Percentiles rank a stretch among this genome's conserved stretches.
Evolutionary conservation across 2,329 filamentous ascomycete species (phyloP).

Genomic region (Apiospora malaysiana): DNA sequence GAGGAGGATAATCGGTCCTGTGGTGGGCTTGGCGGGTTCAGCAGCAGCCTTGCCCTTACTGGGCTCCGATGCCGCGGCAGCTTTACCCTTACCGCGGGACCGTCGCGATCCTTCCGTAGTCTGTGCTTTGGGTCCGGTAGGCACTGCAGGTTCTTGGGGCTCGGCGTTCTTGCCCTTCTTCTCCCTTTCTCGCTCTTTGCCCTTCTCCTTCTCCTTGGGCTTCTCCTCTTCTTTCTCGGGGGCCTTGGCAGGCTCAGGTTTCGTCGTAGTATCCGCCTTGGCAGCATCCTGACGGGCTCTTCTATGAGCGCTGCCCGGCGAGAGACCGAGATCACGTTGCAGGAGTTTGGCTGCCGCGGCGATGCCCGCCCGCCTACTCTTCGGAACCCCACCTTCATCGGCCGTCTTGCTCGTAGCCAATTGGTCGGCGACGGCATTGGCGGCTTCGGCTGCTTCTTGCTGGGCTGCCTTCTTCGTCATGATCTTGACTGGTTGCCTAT

Average conservation of each 20-base stretch:
- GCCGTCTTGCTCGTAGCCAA: conserved; percentile 37
- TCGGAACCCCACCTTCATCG: conserved; percentile 49
- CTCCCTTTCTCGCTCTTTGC: conserved; percentile 33
- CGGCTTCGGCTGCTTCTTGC: conserved; percentile 54
- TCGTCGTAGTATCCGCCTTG: conserved; percentile 58
- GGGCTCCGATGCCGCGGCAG: conserved; percentile 35
- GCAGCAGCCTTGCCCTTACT: conserved; percentile 36
- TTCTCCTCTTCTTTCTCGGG: conserved; percentile 32
- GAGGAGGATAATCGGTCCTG: conserved; percentile 37
- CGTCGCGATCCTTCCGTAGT: conserved; percentile 33
- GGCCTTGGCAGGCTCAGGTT: conserved; percentile 43
- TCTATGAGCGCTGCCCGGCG: conserved; percentile 66
- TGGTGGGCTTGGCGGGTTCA: conserved; percentile 31
- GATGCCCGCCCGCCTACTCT: conserved; percentile 65
- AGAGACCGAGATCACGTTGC: conserved; percentile 70
- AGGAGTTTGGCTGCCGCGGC: conserved; percentile 68
- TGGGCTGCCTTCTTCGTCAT: conserved; percentile 63
- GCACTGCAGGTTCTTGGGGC: conserved; percentile 34
- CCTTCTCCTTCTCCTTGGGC: conserved; percentile 30
- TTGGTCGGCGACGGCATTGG: conserved; percentile 49
- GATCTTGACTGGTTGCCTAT: conserved; percentile 62
- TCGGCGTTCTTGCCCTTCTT: conserved; percentile 30
- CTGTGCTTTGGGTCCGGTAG: conserved; percentile 41
- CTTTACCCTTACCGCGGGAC: conserved; percentile 45
- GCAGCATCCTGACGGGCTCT: conserved; percentile 64